Base-by-base conservation (phyloP, 2,329 filamentous ascomycete species). In the Aspergillus persii region DNA sequence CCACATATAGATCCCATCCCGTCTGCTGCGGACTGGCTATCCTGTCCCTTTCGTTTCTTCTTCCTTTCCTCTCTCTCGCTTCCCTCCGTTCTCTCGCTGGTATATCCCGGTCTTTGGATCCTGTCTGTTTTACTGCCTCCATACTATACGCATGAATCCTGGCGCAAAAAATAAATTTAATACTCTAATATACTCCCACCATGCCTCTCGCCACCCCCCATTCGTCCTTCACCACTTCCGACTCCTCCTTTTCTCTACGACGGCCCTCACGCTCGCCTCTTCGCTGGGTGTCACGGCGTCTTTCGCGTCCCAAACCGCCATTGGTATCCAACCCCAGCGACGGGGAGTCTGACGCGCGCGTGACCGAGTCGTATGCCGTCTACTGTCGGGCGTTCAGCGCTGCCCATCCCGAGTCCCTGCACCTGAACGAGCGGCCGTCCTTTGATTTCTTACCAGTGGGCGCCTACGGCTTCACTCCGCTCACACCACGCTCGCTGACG, bases 331-430 rank as follows among this genome's bases (percentile, higher is more conserved):
- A 46, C 8, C 9, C 30, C 9, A 39, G 31, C 27, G 53, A 30
- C 31, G 29, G 49, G 11, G 18, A 41, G 15, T 7, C 49, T 29
- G 47, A 54, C 30, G 54, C 54, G 26, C 31, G n/a, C 12, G 29
- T n/a, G 7, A 52, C 30, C 1, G 50, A 51, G 12, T 59, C 56
- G 6, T 66, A 64, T 11, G 60, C 61, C 15, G 60, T 62, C 4
- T 64, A 59, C 27, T 61, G 58, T 33, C 57, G 52, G 8, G 60
- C 61, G 1, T 65, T 64, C 48, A 63, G 58, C 3, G 54, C 57
- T 8, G 60, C 57, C 6, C 36, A 41, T 6, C 36, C 4, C 15
- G 36, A 41, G 36, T 41, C 36, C 36, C 12, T 47, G 18, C 44
- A 23, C 44, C 44, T 47, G 8, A 30, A 8, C 53, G 15, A 11